Evolutionary conservation across 176 grass and related monocot species (phyloP).

Genomic region (Alopecurus myosuroides): DNA sequence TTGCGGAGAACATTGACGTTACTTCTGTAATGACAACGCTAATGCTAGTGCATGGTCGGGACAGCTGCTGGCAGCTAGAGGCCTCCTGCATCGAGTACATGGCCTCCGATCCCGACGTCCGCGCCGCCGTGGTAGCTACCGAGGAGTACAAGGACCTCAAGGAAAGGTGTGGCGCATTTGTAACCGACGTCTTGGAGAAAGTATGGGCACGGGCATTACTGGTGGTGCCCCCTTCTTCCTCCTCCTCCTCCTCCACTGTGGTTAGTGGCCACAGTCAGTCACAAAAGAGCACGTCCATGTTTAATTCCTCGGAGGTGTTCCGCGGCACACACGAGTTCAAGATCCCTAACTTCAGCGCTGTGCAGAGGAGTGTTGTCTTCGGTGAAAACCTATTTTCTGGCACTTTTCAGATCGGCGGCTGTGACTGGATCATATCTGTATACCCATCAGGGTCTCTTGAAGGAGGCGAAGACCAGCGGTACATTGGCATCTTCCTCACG

Average conservation of each 20-base stretch:
- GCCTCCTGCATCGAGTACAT: background rate
- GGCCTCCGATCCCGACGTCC: background rate
- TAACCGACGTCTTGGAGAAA: background rate
- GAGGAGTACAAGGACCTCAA: background rate
- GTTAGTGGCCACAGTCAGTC: too few species aligned
- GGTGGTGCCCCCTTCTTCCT: background rate
- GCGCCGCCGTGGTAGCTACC: background rate
- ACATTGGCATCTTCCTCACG: background rate
- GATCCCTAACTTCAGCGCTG: background rate
- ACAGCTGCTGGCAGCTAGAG: background rate
- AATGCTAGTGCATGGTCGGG: background rate
- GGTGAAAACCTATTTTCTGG: too few species aligned
- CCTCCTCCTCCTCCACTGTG: too few species aligned
- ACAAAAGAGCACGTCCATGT: background rate
- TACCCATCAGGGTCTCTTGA: background rate
- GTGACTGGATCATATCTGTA: background rate
- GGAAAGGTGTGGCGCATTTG: background rate
- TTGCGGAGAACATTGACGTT: background rate
- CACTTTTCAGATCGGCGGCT: background rate
- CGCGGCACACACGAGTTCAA: background rate
- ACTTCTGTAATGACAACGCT: background rate
- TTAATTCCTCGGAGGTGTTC: background rate
- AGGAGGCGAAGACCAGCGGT: too few species aligned
- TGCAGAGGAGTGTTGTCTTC: too few species aligned
- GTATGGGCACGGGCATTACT: background rate